A percentile compares a stretch with the other conserved stretches of the same genome.
phyloP scores from a whole-genome alignment of 140 eudicot species.

The Stevia rebaudiana region DNA sequence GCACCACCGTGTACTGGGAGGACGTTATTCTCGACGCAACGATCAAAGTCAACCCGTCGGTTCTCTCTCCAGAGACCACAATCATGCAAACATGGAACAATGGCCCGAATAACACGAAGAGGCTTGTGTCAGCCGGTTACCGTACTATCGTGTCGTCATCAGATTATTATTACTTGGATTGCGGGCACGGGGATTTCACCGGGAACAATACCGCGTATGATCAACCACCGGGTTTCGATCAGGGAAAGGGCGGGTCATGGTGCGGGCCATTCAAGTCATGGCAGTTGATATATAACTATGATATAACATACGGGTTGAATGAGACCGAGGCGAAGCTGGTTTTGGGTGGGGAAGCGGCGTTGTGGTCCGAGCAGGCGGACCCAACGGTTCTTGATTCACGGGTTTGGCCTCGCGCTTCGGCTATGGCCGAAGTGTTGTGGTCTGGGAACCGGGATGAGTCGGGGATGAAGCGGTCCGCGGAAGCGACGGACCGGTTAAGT shows the following conservation, averaged over 20 bases:
- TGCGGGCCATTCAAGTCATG: constrained; percentile 93
- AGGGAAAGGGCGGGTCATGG: constrained; percentile 78
- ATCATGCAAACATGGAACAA: constrained; percentile 89
- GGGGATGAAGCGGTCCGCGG: constrained; percentile 76
- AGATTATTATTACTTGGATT: constrained; percentile 74
- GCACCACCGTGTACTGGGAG: constrained; percentile 79
- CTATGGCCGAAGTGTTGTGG: constrained; percentile 80
- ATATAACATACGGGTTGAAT: constrained; percentile 61
- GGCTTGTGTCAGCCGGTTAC: constrained; percentile 67
- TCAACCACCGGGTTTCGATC: constrained; percentile 53
- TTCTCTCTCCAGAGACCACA: constrained; percentile 52
- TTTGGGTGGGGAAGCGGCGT: constrained; percentile 94
- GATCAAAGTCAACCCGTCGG: constrained; percentile 41
- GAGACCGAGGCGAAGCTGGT: constrained; percentile 61
- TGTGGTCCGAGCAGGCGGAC: constrained; percentile 96
- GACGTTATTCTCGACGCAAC: constrained; percentile 61
- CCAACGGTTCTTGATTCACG: constrained; percentile 60
- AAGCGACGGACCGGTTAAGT: constrained; percentile 73
- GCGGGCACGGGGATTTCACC: constrained; percentile 88
- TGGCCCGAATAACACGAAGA: constrained; percentile 71
- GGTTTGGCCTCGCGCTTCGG: constrained; percentile 81
- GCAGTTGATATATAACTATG: constrained; percentile 82
- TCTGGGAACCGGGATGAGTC: constrained; percentile 72
- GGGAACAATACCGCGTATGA: constrained; percentile 60
- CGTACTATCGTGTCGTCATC: constrained; percentile 78